Base-by-base conservation (phyloP, 225 moss, liverwort and hornwort species). In the Physcomitrium patens region DNA sequence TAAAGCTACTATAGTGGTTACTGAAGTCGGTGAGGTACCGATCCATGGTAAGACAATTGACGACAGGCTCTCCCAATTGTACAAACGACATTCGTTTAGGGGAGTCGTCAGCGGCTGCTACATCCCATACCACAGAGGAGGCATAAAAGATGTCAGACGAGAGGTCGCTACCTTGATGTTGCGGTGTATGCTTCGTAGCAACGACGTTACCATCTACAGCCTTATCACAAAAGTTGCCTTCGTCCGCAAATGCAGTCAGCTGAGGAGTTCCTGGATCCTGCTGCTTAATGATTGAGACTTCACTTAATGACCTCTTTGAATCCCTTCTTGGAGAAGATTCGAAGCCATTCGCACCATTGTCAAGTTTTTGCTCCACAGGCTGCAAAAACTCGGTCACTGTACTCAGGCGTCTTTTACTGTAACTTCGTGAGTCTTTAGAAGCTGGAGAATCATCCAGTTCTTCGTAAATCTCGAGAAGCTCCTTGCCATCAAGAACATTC, bases 201-300 rank as follows among this genome's bases (percentile, higher is more conserved):
- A 80, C 67, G 13, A 76, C 42, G 57, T 82, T 70, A 59, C 82
- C 82, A 64, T 87, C 78, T 10, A 84, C 78, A 59, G 84, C 81
- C 73, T 84, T 87, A 45, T 84, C 78, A 54, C 81, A 81, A 14
- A 77, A 78, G 44, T 63, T 81, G 55, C 65, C 73, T 61, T 87
- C 81, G 19, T 76, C 81, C 31, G 50, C 73, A 63, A 60, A 70
- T 37, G 55, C 45, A 51, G 49, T 51, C 27, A 65, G 68, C 10
- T 67, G 78, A 67, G 68, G 16, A 4, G 31, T 37, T 57, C 60
- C 62, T 72, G 72, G 55, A 78, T 27, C 63, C 23, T 8, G 64
- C 15, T 48, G 72, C 56, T 73, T 47, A 65, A 20, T 70, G 45
- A 24, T 4, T 37, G 31, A 37, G 31, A 37, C 31, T 37, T 37